Evolutionary conservation across 2,329 filamentous ascomycete genomes (phyloP).

Genomic region (Colletotrichum shisoi): DNA sequence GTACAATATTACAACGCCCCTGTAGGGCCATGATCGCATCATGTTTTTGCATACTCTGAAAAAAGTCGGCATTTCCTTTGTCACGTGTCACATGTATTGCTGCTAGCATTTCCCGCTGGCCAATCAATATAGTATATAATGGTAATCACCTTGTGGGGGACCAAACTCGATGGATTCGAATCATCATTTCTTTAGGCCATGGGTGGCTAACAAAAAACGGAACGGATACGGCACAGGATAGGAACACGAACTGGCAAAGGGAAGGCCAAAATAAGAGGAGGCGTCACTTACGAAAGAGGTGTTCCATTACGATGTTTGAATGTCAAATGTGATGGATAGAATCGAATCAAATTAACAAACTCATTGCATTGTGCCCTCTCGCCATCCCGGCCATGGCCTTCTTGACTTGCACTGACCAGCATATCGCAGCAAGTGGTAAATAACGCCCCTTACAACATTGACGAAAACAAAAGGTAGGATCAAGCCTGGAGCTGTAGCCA

Average conservation of each 20-base stretch:
- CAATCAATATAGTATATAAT: conserved; percentile 41
- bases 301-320: conserved; percentile 33
- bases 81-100: conserved; percentile 36
- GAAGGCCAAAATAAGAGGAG: conserved; percentile 30
- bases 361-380: conserved; percentile 20
- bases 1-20: conserved; percentile 42
- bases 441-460: not conserved
- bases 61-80: conserved; percentile 37
- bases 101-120: conserved; percentile 29
- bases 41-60: conserved; percentile 16
- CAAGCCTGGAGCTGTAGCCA: not conserved
- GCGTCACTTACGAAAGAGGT: conserved; percentile 36
- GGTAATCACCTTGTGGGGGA: conserved; percentile 39
- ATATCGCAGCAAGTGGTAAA: not conserved
- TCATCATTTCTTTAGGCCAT: conserved; percentile 30
- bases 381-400: not conserved
- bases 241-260: conserved; percentile 35
- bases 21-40: conserved; percentile 37
- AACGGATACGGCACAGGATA: conserved; percentile 21
- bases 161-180: conserved; percentile 32
- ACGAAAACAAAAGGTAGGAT: not conserved
- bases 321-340: conserved; percentile 32
- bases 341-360: conserved; percentile 24
- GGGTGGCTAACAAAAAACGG: conserved; percentile 32
- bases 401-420: not conserved